Conservation (phyloP, 164 flowering plant species). For the Magnolia sinica region DNA sequence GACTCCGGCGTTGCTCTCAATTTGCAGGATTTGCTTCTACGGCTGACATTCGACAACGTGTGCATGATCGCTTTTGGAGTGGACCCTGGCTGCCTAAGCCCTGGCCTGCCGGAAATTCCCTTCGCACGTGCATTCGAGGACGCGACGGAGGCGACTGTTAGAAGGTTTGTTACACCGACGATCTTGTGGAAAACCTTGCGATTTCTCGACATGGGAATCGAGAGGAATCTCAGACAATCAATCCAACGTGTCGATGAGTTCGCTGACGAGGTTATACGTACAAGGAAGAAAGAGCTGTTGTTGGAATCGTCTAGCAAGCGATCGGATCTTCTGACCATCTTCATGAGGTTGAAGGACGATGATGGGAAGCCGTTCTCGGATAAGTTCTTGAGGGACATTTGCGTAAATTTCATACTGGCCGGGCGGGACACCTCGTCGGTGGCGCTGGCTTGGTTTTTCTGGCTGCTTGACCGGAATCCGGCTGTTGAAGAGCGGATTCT, state of each 20-base stretch:
- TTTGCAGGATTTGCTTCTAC: slow-evolving; percentile 67
- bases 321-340: slow-evolving; percentile 73
- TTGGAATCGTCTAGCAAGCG: slow-evolving; percentile 8
- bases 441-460: slow-evolving; percentile 91
- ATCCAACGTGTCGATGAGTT: slow-evolving; percentile 65
- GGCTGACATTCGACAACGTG: slow-evolving; percentile 88
- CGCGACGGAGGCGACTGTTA: slow-evolving; percentile 69
- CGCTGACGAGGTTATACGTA: slow-evolving; percentile 58
- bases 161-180: slow-evolving; percentile 69
- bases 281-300: slow-evolving; percentile 66
- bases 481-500: slow-evolving; percentile 60
- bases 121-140: slow-evolving; percentile 82
- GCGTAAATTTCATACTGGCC: slow-evolving; percentile 87
- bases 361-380: slow-evolving; percentile 57
- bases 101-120: slow-evolving; percentile 66
- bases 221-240: slow-evolving; percentile 48
- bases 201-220: slow-evolving; percentile 48
- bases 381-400: slow-evolving; percentile 75
- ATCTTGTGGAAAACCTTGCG: slow-evolving; percentile 71
- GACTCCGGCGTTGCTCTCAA: slow-evolving; percentile 31
- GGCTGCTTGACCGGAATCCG: slow-evolving; percentile 62
- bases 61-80: slow-evolving; percentile 96
- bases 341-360: slow-evolving; percentile 74
- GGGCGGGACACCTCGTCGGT: slow-evolving; percentile 95
- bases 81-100: slow-evolving; percentile 78